A percentile compares a stretch with the other conserved stretches of the same genome.
Conservation (phyloP, 2,329 filamentous ascomycete genomes). For the Cercospora sp. region DNA sequence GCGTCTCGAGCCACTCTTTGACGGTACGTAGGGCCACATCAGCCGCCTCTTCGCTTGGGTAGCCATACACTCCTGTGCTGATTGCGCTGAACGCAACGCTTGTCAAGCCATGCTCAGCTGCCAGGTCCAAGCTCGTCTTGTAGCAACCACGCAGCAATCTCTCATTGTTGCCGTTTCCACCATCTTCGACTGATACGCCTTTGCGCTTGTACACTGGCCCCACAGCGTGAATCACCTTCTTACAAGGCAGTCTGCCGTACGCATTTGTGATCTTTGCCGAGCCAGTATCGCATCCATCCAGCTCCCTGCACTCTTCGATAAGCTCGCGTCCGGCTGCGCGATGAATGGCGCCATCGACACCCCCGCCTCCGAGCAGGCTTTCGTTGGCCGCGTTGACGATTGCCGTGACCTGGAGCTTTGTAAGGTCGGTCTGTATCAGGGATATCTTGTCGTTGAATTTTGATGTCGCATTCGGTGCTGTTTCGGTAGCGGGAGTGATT, state of each 20-base stretch:
- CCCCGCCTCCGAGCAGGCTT: constrained; percentile 79
- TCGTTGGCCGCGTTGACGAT: constrained; percentile 93
- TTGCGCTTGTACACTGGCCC: constrained; percentile 70
- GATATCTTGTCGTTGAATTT: constrained; percentile 69
- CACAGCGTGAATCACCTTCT: constrained; percentile 84
- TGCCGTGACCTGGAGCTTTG: constrained; percentile 70
- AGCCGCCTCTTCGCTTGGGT: constrained; percentile 73
- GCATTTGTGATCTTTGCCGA: constrained; percentile 78
- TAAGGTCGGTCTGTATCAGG: constrained; percentile 77
- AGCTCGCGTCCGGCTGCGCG: constrained; percentile 71
- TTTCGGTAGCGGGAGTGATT: constrained; percentile 41
- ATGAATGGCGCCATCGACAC: constrained; percentile 78
- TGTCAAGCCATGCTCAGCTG: constrained; percentile 63
- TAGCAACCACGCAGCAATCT: constrained; percentile 65
- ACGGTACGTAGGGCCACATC: constrained; percentile 66
- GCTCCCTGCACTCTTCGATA: constrained; percentile 66
- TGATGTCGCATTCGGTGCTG: constrained; percentile 46
- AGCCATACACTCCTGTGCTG: constrained; percentile 88
- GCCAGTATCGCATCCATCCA: constrained; percentile 75
- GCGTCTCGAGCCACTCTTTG: constrained; percentile 54
- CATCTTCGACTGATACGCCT: constrained; percentile 30
- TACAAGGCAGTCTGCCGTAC: constrained; percentile 68
- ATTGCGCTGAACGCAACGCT: constrained; percentile 81
- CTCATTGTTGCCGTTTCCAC: constrained; percentile 39
- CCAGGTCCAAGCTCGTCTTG: constrained; percentile 67